phyloP scores from a whole-genome alignment of 1,284 basidiomycete genomes.

The Austropuccinia psidii region DNA sequence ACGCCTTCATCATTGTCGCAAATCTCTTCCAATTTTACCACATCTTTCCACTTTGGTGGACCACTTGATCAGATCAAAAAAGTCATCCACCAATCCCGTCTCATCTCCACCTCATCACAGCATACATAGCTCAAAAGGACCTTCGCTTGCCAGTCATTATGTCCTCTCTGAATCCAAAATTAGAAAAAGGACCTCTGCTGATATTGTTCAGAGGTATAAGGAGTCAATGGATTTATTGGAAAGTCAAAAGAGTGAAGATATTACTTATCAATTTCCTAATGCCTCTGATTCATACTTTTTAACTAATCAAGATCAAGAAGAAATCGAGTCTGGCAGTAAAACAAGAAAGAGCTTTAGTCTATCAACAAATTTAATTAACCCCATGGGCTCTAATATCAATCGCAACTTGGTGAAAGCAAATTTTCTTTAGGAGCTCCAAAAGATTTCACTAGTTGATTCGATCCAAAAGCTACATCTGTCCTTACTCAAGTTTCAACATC shows the following conservation, averaged over 20 bases:
- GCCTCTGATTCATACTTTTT: background rate
- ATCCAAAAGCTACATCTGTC: conserved; percentile 29
- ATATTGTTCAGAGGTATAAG: conserved; percentile 31
- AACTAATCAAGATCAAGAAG: background rate
- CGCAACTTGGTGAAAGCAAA: background rate
- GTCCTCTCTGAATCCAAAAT: background rate
- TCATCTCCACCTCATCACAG: background rate
- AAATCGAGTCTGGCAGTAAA: background rate
- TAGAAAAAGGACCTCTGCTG: conserved; percentile 23
- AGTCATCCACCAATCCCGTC: background rate
- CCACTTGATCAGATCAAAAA: background rate
- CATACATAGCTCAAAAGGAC: background rate
- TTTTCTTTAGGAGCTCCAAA: conserved; percentile 19
- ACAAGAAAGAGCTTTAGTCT: background rate
- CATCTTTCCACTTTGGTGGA: background rate
- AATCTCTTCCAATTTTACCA: background rate
- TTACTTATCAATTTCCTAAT: conserved; percentile 9
- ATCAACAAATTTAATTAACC: background rate
- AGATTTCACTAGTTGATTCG: conserved; percentile 30
- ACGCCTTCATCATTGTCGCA: conserved; percentile 8
- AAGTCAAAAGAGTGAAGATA: conserved; percentile 13
- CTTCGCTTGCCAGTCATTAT: background rate
- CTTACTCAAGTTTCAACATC: background rate
- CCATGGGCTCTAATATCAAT: background rate
- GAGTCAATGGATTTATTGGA: conserved; percentile 26